Base-by-base conservation (phyloP, 192 early-diverging fungal species). In the Coemansia guatemalensis region DNA sequence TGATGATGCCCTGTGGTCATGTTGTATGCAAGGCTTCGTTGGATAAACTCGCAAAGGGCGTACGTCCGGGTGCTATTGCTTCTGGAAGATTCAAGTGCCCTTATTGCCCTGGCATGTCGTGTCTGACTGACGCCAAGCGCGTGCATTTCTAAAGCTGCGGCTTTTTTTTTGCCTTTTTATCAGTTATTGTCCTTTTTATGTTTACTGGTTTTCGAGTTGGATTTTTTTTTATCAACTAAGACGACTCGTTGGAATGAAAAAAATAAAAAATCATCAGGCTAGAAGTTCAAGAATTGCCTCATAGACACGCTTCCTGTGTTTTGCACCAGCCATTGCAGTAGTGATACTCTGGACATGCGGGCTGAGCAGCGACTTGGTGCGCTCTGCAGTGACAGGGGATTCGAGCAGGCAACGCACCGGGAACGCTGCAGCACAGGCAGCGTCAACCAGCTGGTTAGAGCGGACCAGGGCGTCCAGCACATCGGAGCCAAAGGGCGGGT, bases 1-100 rank as follows among this genome's bases (percentile, higher is more conserved):
- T 97, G 94, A 93, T 94, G 92, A 88, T 99, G 89, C 82, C 83
- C 2, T 99, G 97, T 75, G 97, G 97, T 14, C 97, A 99, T 70
- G 94, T 98, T 0, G 88, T 99, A 32, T 94, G 92, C 80, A 88
- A 92, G 68, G 97, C 95, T 66, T 92, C 90, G 73, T 78, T 99
- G 58, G 80, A 83, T 8, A 86, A 92, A 62, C 85, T 99, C 21
- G 84, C 90, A 32, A 89, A 91, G 62, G 90, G 89, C 17, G 81
- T 75, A 48, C 71, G 84, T 63, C 85, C 84, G 8, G 83, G 67
- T 49, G 65, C 59, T 4, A 61, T 65, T 11, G 73, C 71, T 11
- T 73, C 63, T 21, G 71, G 73, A 33, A 67, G 92, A 41, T 95
- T 98, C 82, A 99, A 99, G 69, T 99, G 97, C 67, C 96, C 96